Base-by-base conservation (phyloP, 75 land plant species). In the Pseudotsuga menziesii region DNA sequence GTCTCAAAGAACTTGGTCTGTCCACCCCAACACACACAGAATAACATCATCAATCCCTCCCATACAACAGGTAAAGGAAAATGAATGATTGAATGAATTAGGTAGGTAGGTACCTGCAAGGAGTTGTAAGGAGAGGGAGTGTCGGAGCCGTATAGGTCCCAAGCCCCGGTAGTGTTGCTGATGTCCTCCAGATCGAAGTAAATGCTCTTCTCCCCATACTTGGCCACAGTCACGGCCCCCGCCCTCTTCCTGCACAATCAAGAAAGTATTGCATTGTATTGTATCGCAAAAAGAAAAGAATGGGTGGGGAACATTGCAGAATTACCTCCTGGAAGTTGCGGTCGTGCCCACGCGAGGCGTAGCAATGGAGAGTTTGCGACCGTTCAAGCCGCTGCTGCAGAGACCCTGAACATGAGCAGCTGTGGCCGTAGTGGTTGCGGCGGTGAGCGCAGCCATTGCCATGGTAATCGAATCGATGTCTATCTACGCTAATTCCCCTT, bases 1-100 rank as follows among this genome's bases (percentile, higher is more conserved):
- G 93, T 92, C 93, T 96, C 97, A 72, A 96, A 94, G 84, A 96
- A 96, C 76, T 96, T 94, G 95, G 93, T 96, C 99, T 96, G 91
- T 8, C 23, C 83, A 84, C 62, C 59, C 36, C 15, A 14, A 15
- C 39, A 64, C 57, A 29, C 20, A 11, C 3, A 7, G 48, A 5
- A 22, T 2, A 15, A 54, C 26, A 20, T 16, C 8, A 75, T 16
- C 20, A 60, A 23, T 16, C 63, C 19, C 9, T 44, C 52, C 52
- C 69, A 64, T 32, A 4, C 14, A 14, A 26, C 67, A 63, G 17
- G 29, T 15, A 11, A 2, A 29, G 29, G 0, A 44, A 44, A 63
- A 14, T 4, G 16, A 17, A 3, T 23, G 12, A 17, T 0, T 23
- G 12, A 8, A 14, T 4, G 5, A 41, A 7, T 57, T 14, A 16